These are phyloP conservation scores for Huntiella bhutanensis DNA, from an alignment of 2,329 filamentous ascomycete species.

Conservation along the genomic window DNA sequence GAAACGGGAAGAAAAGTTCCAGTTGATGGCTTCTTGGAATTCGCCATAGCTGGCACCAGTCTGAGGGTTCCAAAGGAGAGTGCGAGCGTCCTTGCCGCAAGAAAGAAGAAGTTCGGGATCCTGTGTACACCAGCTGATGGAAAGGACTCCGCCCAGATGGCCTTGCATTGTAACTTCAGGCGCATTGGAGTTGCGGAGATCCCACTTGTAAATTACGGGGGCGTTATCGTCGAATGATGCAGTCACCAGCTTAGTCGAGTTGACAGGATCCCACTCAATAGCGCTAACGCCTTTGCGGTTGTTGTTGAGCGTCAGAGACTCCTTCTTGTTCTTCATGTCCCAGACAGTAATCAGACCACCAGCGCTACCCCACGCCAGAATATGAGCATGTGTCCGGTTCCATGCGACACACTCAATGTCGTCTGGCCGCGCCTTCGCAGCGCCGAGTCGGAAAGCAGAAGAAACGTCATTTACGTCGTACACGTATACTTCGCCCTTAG, in stretches of 20 bases:
- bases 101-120: slow-evolving; percentile 80
- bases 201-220: slow-evolving; percentile 82
- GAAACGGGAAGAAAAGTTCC: slow-evolving; percentile 92
- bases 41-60: slow-evolving; percentile 77
- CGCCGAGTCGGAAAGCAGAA: slow-evolving; percentile 77
- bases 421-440: slow-evolving; percentile 70
- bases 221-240: slow-evolving; percentile 77
- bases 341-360: slow-evolving; percentile 95
- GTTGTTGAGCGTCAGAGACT: slow-evolving; percentile 87
- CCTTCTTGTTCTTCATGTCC: slow-evolving; percentile 96
- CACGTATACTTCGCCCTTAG: slow-evolving; percentile 90
- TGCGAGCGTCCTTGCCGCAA: slow-evolving; percentile 90
- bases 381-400: slow-evolving; percentile 96
- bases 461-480: slow-evolving; percentile 83
- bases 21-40: slow-evolving; percentile 95
- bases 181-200: slow-evolving; percentile 86
- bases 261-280: slow-evolving; percentile 92
- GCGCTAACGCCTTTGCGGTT: slow-evolving; percentile 87
- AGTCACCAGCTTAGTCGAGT: slow-evolving; percentile 83
- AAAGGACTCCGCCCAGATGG: slow-evolving; percentile 88
- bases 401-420: slow-evolving; percentile 94
- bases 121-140: slow-evolving; percentile 85
- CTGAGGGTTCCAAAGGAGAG: slow-evolving; percentile 88
- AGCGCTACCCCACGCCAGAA: slow-evolving; percentile 80
- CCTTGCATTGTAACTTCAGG: slow-evolving; percentile 75